Evolutionary conservation across 805 yeast species (phyloP).

Genomic region (Candida sphagnicola): DNA sequence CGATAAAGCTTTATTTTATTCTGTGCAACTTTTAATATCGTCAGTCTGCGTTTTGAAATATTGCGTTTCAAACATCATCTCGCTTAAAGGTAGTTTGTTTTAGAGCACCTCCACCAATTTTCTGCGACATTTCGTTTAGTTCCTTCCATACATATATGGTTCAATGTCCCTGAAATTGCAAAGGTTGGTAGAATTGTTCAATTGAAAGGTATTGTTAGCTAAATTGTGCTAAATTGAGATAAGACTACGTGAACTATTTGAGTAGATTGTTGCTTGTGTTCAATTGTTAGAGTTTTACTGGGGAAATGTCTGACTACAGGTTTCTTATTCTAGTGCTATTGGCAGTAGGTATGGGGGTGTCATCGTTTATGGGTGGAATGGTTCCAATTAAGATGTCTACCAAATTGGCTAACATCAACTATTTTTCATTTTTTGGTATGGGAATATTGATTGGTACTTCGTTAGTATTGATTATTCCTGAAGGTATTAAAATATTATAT

Average conservation of each 20-base stretch:
- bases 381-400: slow-evolving; percentile 12
- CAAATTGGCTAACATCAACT: slow-evolving; percentile 17
- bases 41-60: not conserved
- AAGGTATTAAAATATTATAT: slow-evolving; percentile 50
- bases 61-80: not conserved
- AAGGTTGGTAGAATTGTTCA: too few relatives aligned
- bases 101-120: too few relatives aligned
- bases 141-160: too few relatives aligned
- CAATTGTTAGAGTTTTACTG: not conserved
- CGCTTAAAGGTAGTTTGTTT: too few relatives aligned
- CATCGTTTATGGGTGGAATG: slow-evolving; percentile 17
- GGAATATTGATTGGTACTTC: slow-evolving; percentile 63
- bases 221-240: too few relatives aligned
- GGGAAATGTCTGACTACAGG: not conserved
- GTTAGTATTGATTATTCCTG: slow-evolving; percentile 58
- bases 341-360: slow-evolving; percentile 14
- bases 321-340: slow-evolving; percentile 4
- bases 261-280: not conserved
- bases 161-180: too few relatives aligned
- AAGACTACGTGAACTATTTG: too few relatives aligned
- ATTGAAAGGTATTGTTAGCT: too few relatives aligned
- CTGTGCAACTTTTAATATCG: not conserved
- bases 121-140: too few relatives aligned
- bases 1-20: not conserved
- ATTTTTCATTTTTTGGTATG: slow-evolving; percentile 48